Conservation (phyloP, 257 asterid species). For the Solanum pimpinellifolium region DNA sequence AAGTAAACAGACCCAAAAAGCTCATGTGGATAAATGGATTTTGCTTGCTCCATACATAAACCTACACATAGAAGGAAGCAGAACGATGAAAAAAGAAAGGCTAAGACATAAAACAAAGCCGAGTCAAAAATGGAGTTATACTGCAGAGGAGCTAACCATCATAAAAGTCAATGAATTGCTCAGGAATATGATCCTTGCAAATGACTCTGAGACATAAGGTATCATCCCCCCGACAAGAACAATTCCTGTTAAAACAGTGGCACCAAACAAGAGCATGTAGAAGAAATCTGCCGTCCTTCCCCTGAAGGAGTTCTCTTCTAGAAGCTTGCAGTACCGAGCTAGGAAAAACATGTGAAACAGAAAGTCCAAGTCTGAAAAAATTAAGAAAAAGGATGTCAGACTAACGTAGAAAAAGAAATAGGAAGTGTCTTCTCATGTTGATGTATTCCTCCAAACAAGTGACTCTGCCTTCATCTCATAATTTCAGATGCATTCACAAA, state of each 20-base stretch:
- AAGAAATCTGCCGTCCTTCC: conserved; percentile 98
- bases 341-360: conserved; percentile 99
- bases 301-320: conserved; percentile 92
- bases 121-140: background rate
- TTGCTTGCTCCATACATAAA: conserved; percentile 99
- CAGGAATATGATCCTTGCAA: conserved; percentile 88
- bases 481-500: background rate
- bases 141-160: conserved; percentile 62
- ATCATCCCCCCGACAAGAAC: conserved; percentile 96
- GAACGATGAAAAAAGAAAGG: background rate
- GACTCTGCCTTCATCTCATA: background rate
- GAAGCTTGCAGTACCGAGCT: conserved; percentile 99
- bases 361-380: conserved; percentile 79
- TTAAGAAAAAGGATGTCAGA: background rate
- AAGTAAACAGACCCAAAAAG: conserved; percentile 94
- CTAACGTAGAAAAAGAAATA: background rate
- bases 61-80: conserved; percentile 29
- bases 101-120: background rate
- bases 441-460: background rate
- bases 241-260: conserved; percentile 79
- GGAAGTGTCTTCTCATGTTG: background rate
- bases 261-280: conserved; percentile 94
- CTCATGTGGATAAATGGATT: conserved; percentile 97
- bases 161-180: conserved; percentile 98
- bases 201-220: conserved; percentile 88